These are phyloP conservation scores for Phytophthora agathidicida DNA, from an alignment of 352 stramenopile species.

Conservation along the genomic window DNA sequence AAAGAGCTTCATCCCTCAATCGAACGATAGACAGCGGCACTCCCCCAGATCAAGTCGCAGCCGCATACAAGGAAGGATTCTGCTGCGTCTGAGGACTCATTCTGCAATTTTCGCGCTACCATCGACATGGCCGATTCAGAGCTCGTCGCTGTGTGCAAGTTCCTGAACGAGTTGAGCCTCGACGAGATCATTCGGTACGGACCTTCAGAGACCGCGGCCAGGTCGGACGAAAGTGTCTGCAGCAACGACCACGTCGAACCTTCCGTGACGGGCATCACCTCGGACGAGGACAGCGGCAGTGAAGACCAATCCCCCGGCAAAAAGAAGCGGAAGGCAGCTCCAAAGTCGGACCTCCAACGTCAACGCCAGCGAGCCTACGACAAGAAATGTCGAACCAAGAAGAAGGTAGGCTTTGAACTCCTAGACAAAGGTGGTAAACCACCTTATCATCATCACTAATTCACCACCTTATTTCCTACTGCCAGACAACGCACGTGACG, in stretches of 20 bases:
- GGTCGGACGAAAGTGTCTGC: slow-evolving; percentile 3
- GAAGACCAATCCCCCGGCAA: slow-evolving; percentile 10
- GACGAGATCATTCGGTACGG: slow-evolving; percentile 34
- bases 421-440: too few relatives aligned
- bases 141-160: slow-evolving; percentile 29
- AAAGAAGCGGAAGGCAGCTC: slow-evolving; percentile 12
- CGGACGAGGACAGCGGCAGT: slow-evolving; percentile 24
- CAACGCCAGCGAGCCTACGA: slow-evolving; percentile 28
- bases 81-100: too few relatives aligned
- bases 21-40: background rate
- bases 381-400: slow-evolving; percentile 27
- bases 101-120: slow-evolving; percentile 13
- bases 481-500: background rate
- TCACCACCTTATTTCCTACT: background rate
- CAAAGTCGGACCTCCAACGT: slow-evolving; percentile 15
- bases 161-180: slow-evolving; percentile 33
- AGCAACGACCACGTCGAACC: slow-evolving; percentile 4
- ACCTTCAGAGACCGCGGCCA: background rate
- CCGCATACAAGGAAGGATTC: too few relatives aligned
- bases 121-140: slow-evolving; percentile 27
- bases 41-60: slow-evolving; percentile 23
- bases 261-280: slow-evolving; percentile 16
- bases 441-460: background rate
- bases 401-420: slow-evolving; percentile 13
- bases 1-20: slow-evolving; percentile 8